Evolutionary conservation across 2,329 filamentous ascomycete species (phyloP), one percentile per base, ranked within the genome.

Genomic region (Diaporthe sp.): DNA sequence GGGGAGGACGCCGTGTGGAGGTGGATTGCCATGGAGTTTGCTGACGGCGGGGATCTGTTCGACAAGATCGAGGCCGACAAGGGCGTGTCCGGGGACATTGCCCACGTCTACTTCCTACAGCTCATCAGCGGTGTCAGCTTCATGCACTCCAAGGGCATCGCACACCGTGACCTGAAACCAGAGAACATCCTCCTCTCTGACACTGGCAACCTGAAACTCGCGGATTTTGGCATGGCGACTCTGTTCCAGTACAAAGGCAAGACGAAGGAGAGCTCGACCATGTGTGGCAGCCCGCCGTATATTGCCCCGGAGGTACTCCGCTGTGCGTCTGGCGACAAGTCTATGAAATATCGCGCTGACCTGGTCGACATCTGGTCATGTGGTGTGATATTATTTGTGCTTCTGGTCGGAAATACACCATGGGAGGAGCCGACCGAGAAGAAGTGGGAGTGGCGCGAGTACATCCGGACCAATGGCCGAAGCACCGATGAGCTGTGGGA

Each of bases 41-140:
- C 97, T 60, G 95, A 97, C 79, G 97, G 97, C 55, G 97, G 97
- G 15, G 97, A 99, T 82, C 88, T 99, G 10, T 99, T 99, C 83
- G 97, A 99, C 91, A 99, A 99, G 87, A 98, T 99, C 79, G 97
- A 99, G 85, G 96, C 97, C 25, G 97, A 99, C 83, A 94, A 96
- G 58, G 97, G 97, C 64, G 95, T 98, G n/a, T 91, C 93, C 9
- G 92, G 97, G 83, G 95, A 98, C 82, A 95, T 99, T 81, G 96
- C 97, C 45, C 97, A 99, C 82, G 91, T 98, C 76, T 99, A 98
- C 86, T 99, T 99, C 83, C 90, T 93, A 3, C 97, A 99, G 85
- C 90, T 99, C 76, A 90, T 98, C 79, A 92, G 92, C 81, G 97
- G 96, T 12, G 94, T 98, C 76, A 93, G 93, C 81, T 99, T 96